Evolutionary conservation across 306 rosid species (phyloP), one percentile per base, ranked within the genome.

Genomic region (Cicer chorassanicum): DNA sequence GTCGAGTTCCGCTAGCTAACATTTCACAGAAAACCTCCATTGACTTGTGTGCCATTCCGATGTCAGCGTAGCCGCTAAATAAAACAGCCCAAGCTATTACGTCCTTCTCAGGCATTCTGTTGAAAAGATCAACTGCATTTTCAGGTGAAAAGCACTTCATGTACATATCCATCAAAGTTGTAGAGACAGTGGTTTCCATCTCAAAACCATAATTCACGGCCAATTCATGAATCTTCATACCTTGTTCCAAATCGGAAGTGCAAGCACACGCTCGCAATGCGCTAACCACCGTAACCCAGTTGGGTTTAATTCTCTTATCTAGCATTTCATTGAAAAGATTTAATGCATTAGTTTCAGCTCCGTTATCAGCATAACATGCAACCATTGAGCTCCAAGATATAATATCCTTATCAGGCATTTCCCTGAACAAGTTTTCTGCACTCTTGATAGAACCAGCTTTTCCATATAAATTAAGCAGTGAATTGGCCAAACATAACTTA

Each of bases 301-400:
- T 91, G 14, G 89, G 89, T 74, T 88, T 84, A 29, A 89, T 54
- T 80, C 78, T 68, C 61, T 43, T 65, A 66, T 88, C 78, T 60
- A 84, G 68, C 97, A 93, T 93, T 83, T 89, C 82, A 42, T 76
- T 66, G 83, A 89, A 89, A 72, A 85, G 78, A 72, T 79, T 70
- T 55, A 91, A 43, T 19, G 96, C 91, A 46, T 71, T 46, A 39
- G 76, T 63, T 77, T 77, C 87, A 46, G 73, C 83, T 55, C 91
- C 95, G 43, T 90, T 89, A 39, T 83, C 86, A 49, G 93, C 82
- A 83, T 82, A 83, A 76, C 93, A 93, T 4, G 93, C 91, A 65
- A 93, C 71, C 89, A 93, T 87, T 57, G 97, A 84, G 86, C 95
- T 90, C 93, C 98, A 90, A 40, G 98, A 87, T 80, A 93, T 66